Evolutionary conservation across 2,329 filamentous ascomycete species (phyloP), one percentile per base, ranked within the genome.

Genomic region (Alternaria sp.): DNA sequence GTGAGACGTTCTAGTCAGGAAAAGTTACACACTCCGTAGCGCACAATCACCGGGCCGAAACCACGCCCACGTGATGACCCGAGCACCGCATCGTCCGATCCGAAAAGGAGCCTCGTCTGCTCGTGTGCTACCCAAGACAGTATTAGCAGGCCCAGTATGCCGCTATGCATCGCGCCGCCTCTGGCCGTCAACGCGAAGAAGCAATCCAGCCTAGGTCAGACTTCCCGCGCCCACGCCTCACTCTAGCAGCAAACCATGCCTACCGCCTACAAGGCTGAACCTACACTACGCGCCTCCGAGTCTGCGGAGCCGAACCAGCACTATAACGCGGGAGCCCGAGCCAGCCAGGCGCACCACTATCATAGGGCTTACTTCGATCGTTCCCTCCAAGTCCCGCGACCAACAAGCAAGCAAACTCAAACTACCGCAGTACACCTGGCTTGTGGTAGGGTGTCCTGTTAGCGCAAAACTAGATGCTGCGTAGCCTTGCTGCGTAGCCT

Each of bases 141-240:
- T 51, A 31, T 54, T 40, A 28, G 31, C 48, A 51, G 36, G 53
- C 48, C 56, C 60, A 45, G 39, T 24, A 53, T 37, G 56, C 49
- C 56, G 51, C 48, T 59, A 40, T 48, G 64, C 60, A 53, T 62
- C 56, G 67, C 63, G 56, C 55, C 50, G 60, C 57, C 42, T 42
- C 40, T 34, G 54, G 21, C 34, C 31, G 31, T 41, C 24, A n/a
- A 37, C 51, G 50, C 63, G 64, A 65, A 65, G 62, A 66, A 65
- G 64, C 58, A 56, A 62, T 61, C 54, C 61, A 70, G 63, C 65
- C 67, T 70, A 69, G 64, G 67, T 56, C 57, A 53, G 44, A 71
- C 65, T 48, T 67, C 61, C 36, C 42, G 50, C 39, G 39, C 51
- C 34, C 24, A 51, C 55, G 55, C 55, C 55, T 57, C 49, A 40